A percentile compares a stretch with the other conserved stretches of the same genome.
phyloP scores from a whole-genome alignment of 2,329 filamentous ascomycete genomes.

The Parastagonospora nodorum region DNA sequence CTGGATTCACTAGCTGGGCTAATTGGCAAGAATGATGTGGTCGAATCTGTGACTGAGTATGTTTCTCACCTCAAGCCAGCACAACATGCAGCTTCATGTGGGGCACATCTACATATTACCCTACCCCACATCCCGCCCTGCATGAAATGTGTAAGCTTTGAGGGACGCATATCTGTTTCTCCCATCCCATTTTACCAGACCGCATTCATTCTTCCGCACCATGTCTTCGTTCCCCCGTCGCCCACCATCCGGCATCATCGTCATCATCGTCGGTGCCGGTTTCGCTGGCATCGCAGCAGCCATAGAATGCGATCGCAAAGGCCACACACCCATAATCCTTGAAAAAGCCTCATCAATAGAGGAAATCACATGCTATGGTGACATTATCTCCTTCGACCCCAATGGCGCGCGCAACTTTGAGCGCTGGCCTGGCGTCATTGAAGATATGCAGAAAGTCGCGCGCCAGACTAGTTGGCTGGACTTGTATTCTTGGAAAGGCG shows the following conservation, averaged over 20 bases:
- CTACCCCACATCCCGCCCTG: conserved; percentile 5
- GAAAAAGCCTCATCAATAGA: conserved; percentile 55
- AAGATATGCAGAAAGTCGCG: conserved; percentile 56
- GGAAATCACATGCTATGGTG: conserved; percentile 62
- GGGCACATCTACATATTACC: conserved; percentile 4
- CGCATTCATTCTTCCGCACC: not conserved
- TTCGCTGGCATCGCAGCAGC: conserved; percentile 68
- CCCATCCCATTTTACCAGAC: not conserved
- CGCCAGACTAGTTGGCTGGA: conserved; percentile 62
- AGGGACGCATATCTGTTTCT: not conserved
- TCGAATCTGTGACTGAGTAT: no score
- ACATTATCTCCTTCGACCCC: conserved; percentile 66
- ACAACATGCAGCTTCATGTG: conserved; percentile 1
- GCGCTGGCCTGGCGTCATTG: conserved; percentile 54
- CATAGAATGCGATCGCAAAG: conserved; percentile 66
- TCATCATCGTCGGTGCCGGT: conserved; percentile 56
- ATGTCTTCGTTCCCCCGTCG: conserved; percentile 24
- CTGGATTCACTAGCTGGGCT: no score
- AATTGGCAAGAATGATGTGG: no score
- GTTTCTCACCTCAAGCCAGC: no score
- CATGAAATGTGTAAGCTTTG: not conserved
- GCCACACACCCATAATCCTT: conserved; percentile 62
- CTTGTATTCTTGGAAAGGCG: conserved; percentile 65
- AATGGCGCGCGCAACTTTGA: conserved; percentile 65
- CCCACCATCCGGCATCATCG: conserved; percentile 30